Percentiles rank a stretch among this genome's conserved stretches.
Conservation (phyloP, 768 basidiomycete species). For the Agaricus blazei region DNA sequence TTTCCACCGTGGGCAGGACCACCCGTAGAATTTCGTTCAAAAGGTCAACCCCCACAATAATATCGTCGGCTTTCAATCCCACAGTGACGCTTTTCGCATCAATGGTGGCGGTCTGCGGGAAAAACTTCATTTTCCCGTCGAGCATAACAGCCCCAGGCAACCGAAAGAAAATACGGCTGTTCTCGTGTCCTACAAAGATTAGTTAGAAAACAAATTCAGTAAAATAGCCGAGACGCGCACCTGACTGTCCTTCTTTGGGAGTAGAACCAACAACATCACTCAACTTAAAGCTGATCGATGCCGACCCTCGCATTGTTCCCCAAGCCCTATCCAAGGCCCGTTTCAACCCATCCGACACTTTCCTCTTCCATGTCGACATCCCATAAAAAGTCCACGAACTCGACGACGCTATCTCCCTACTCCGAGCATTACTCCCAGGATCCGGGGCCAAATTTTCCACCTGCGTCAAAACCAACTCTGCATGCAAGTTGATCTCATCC, state of each 20-base stretch:
- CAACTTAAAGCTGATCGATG: conserved; percentile 45
- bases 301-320: conserved; percentile 56
- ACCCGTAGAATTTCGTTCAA: conserved; percentile 25
- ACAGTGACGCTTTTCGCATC: conserved; percentile 49
- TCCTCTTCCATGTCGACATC: conserved; percentile 61
- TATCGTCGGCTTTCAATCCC: conserved; percentile 39
- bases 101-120: conserved; percentile 50
- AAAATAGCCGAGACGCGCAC: conserved; percentile 19
- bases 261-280: conserved; percentile 42
- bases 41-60: conserved; percentile 44
- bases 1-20: neutral
- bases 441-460: conserved; percentile 24
- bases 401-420: conserved; percentile 13
- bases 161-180: conserved; percentile 35
- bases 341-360: conserved; percentile 52
- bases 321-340: conserved; percentile 67
- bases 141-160: conserved; percentile 39
- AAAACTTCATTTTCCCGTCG: conserved; percentile 49
- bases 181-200: conserved; percentile 11
- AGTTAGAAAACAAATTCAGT: neutral
- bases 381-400: conserved; percentile 31
- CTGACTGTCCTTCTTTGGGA: conserved; percentile 20
- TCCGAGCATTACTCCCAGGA: neutral
- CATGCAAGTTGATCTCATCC: conserved; percentile 46
- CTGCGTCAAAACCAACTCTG: conserved; percentile 51